Evolutionary conservation across 768 basidiomycete species (phyloP), one percentile per base, ranked within the genome.

Genomic region (Leccinum ochraceum): DNA sequence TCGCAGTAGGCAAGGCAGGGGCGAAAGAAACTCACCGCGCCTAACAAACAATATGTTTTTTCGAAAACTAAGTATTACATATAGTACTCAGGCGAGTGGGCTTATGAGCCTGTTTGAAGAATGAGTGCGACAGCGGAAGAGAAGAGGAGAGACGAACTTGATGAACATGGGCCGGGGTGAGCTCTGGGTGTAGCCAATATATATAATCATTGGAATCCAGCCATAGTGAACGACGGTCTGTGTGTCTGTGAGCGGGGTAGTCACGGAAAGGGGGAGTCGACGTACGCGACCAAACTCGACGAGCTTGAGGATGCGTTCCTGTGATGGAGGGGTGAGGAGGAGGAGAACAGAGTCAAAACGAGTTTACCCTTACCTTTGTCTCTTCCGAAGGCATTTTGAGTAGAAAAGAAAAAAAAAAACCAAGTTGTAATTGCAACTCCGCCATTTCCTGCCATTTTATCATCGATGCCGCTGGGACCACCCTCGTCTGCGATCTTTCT

Each of bases 191-290:
- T 92, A 97, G 37, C 95, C 96, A 71, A 97, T 83, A 75, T 95
- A 97, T 69, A 98, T 95, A 70, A 98, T 93, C 72, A 95, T 78
- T 34, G 96, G 96, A 70, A 98, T 94, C 94, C 95, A 98, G 65
- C 88, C 89, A 67, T 95, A 97, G 77, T 97, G 94, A 56, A 97
- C 72, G 68, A 95, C 82, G 60, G 90, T 94, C 95, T 97, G 62
- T 53, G 6, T 4, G 54, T 5, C 14, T 3, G 60, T 69, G 37
- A 66, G 68, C 28, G 3, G 10, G 50, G 22, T 4, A 13, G 42
- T 34, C 3, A 14, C 0, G 48, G 11, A 1, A 42, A 13, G 24
- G 7, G 13, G 9, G n/a, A 26, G 42, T n/a, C 55, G 62, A 82
- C 86, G 65, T 80, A 95, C 93, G 63, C 91, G 88, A 64, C 88